Base-by-base conservation (phyloP, 306 rosid genomes). In the Cucumis hystrix region DNA sequence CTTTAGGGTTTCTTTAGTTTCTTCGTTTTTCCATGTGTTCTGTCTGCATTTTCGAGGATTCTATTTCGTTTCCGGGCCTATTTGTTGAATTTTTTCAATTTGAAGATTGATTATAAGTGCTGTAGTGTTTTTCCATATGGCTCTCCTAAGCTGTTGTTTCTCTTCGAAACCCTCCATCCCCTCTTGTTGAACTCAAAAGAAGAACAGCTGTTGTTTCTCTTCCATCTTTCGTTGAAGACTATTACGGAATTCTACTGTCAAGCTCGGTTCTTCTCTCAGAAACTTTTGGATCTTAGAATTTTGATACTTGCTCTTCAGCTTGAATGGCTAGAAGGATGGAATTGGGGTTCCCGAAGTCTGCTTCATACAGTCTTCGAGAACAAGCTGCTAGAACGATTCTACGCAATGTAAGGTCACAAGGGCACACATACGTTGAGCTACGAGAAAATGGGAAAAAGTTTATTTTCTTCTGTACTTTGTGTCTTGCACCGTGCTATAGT, bases 391-490 rank as follows among this genome's bases (percentile, higher is more conserved):
- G 89, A 65, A 89, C 80, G 63, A 90, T 94, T 80, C 89, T 94
- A 9, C 89, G 85, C 40, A 87, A 49, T 64, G 94, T 94, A 76
- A 86, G 98, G 83, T 83, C 93, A 20, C 91, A 83, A 76, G 98
- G 98, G 72, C 98, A 94, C 77, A 80, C 91, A 1, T 94, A 90
- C 25, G 87, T 94, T 16, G 98, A 94, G 81, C 78, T 94, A 21
- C 91, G 98, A 10, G 91, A 89, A 80, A 87, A 87, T 73, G 98
- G 98, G 40, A 91, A 86, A 37, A 90, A 84, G 75, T 82, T 79
- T 61, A 83, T 94, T 84, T 94, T 82, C 85, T 94, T 89, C 86
- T 94, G 98, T 58, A 85, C 90, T 56, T 73, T 94, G 58, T 94
- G 98, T 77, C 92, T 91, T 67, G 87, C 94, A 0, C 91, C 88